These are phyloP conservation scores for Tylopilus intermedius DNA, from an alignment of 768 basidiomycete species.

Conservation along the genomic window DNA sequence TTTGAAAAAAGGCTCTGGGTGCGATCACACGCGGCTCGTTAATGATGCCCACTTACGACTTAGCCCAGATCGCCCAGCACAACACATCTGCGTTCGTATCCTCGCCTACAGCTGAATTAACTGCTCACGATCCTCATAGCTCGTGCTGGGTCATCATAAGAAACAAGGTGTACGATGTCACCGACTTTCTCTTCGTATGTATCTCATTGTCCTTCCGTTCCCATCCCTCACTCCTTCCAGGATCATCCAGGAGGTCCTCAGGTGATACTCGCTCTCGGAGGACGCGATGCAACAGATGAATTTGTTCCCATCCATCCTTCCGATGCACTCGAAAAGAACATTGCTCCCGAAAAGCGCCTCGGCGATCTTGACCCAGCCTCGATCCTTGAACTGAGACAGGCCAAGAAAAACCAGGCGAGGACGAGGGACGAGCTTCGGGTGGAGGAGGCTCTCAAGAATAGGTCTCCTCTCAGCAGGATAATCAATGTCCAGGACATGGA, in stretches of 20 bases:
- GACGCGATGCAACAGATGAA: constrained; percentile 73
- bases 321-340: constrained; percentile 68
- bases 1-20: not conserved
- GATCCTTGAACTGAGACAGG: constrained; percentile 33
- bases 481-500: constrained; percentile 81
- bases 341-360: constrained; percentile 66
- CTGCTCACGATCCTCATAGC: constrained; percentile 29
- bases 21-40: not conserved
- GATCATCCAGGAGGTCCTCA: constrained; percentile 78
- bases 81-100: constrained; percentile 44
- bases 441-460: constrained; percentile 51
- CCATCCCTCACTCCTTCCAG: constrained; percentile 30
- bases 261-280: constrained; percentile 81
- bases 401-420: constrained; percentile 40
- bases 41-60: constrained; percentile 37
- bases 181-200: constrained; percentile 64
- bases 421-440: constrained; percentile 71
- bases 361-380: constrained; percentile 55
- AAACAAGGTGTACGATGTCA: constrained; percentile 81
- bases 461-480: constrained; percentile 65
- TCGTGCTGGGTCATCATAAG: constrained; percentile 84
- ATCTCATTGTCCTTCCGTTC: not conserved
- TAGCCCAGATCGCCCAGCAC: constrained; percentile 59
- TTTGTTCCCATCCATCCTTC: constrained; percentile 85
- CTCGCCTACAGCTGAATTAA: not conserved